These are phyloP conservation scores for Coniochaeta sp. DNA, from an alignment of 2,329 filamentous ascomycete genomes.

Conservation along the genomic window DNA sequence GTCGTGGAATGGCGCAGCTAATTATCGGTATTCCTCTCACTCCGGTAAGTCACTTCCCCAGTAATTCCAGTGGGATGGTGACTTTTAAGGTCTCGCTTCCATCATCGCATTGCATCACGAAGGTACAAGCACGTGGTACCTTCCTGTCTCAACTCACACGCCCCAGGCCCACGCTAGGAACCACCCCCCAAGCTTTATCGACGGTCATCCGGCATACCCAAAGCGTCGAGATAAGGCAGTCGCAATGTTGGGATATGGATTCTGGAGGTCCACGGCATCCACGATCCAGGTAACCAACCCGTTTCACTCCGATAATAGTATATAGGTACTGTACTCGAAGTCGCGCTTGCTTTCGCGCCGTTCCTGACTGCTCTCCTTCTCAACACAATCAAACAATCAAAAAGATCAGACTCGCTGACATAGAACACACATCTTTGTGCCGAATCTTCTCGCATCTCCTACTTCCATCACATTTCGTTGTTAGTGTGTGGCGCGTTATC, in stretches of 20 bases:
- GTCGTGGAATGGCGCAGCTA: background rate
- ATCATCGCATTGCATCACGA: constrained; percentile 2
- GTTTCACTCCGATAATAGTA: background rate
- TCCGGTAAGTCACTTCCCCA: background rate
- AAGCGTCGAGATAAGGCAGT: constrained; percentile 5
- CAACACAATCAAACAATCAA: background rate
- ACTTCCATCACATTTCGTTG: background rate
- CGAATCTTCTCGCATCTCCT: background rate
- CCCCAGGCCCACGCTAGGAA: background rate
- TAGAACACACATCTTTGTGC: constrained; percentile 3
- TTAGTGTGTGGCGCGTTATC: background rate
- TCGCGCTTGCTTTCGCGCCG: background rate
- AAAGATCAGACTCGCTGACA: background rate
- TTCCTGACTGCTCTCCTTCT: background rate
- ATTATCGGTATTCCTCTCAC: background rate
- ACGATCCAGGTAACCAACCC: background rate
- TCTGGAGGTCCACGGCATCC: too few relatives aligned
- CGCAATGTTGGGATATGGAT: background rate
- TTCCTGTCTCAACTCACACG: background rate
- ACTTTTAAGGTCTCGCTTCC: background rate
- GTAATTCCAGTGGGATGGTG: background rate
- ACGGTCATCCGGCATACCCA: constrained; percentile 6
- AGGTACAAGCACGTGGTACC: background rate
- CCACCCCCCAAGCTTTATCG: constrained; percentile 12
- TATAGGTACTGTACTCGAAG: background rate